Base-by-base conservation (phyloP, 495 filamentous ascomycete genomes). In the Lepidopterella palustris region DNA sequence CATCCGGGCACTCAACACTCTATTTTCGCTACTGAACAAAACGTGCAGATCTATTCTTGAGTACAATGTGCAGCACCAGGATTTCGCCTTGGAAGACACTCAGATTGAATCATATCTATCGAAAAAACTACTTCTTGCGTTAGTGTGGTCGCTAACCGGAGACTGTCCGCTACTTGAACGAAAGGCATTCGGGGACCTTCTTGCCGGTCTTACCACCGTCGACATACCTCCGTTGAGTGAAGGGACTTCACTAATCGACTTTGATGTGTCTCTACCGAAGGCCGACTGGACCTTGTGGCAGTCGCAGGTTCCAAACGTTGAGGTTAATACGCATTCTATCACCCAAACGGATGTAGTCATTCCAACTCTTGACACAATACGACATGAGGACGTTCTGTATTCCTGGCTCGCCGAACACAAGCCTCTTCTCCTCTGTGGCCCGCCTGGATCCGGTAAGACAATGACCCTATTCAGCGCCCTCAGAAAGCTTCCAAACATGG, bases 391-490 rank as follows among this genome's bases (percentile, higher is more conserved):
- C 76, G 85, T 99, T 26, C 78, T 99, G 23, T 97, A 99, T 75
- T 97, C 95, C 18, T 99, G 93, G 95, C 82, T 99, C 21, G 93
- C 95, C 10, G 93, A 99, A 68, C 93, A 99, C 72, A 99, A 97
- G 74, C 93, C 95, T 21, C 78, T 99, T 21, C 77, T 99, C 9
- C 84, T 99, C 20, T 99, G 93, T 72, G 95, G 93, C 76, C 93
- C 93, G 71, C 93, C 93, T 55, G 93, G 93, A 70, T 97, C 93
- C 39, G 93, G 93, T 76, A 99, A 99, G 78, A 99, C 93, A 1
- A 99, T 99, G 93, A 99, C 93, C 23, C 77, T 99, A 20, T 99
- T 99, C 74, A 96, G 91, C 69, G 95, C 93, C 25, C 81, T 99
- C 53, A 82, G 95, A 52, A 97, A 97, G 72, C 78, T 97, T 39